Conservation (phyloP, 805 yeast genomes). For the Lipomyces lipofer region DNA sequence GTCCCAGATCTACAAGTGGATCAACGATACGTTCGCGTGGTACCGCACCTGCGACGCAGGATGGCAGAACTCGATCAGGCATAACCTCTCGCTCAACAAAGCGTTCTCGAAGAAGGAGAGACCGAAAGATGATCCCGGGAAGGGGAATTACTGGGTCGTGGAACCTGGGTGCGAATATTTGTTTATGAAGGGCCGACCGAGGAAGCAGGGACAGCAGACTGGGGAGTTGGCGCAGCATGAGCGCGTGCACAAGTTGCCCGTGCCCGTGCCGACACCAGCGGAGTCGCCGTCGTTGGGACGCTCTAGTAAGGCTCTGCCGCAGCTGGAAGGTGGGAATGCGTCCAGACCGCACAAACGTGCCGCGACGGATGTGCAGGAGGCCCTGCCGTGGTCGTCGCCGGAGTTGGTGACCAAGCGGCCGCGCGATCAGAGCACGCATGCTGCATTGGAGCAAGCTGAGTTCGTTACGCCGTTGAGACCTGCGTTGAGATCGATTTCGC, state of each 20-base stretch:
- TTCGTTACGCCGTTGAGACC: constrained; percentile 31
- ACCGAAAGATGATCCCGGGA: constrained; percentile 59
- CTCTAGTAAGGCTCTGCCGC: neutral
- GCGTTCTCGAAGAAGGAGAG: constrained; percentile 89
- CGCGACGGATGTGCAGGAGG: neutral
- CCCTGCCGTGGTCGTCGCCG: constrained; percentile 21
- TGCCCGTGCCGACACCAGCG: neutral
- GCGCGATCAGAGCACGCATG: constrained; percentile 1
- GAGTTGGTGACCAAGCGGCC: constrained; percentile 22
- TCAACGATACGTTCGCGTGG: constrained; percentile 77
- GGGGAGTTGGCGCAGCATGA: neutral
- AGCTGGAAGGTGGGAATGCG: neutral
- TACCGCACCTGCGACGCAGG: constrained; percentile 86
- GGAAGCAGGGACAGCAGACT: constrained; percentile 7
- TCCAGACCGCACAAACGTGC: neutral
- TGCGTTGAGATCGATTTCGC: constrained; percentile 9
- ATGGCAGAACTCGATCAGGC: constrained; percentile 97
- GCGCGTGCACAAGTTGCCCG: neutral
- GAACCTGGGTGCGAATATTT: constrained; percentile 79
- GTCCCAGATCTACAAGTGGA: constrained; percentile 90
- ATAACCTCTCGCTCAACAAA: constrained; percentile 86
- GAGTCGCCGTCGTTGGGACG: neutral
- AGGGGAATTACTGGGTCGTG: constrained; percentile 90
- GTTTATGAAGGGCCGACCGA: constrained; percentile 57
- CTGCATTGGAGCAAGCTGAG: neutral